Percentiles rank a stretch among this genome's conserved stretches.
Conservation (phyloP, 106 monocot species). For the Hemerocallis citrina region DNA sequence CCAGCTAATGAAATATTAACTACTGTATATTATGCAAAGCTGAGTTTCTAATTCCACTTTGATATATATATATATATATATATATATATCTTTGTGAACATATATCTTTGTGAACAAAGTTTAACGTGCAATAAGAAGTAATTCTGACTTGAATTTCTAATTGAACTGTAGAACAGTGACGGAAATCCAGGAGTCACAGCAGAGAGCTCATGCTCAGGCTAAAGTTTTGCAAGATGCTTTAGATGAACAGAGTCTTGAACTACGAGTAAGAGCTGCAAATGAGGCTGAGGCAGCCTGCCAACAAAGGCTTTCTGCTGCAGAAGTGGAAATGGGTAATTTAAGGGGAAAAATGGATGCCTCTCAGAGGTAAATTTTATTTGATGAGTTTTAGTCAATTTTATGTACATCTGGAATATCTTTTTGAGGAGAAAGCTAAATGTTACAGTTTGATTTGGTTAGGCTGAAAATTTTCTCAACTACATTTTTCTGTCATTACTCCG, state of each 20-base stretch:
- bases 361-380: constrained; percentile 46
- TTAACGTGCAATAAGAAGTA: background rate
- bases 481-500: too few species aligned
- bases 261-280: constrained; percentile 94
- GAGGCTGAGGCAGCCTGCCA: constrained; percentile 92
- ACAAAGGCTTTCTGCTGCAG: constrained; percentile 66
- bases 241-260: constrained; percentile 81
- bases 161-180: constrained; percentile 42
- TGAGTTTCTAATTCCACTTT: too few species aligned
- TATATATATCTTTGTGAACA: too few species aligned
- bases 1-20: too few species aligned
- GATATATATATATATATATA: too few species aligned
- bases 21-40: too few species aligned
- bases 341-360: constrained; percentile 66
- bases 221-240: constrained; percentile 51
- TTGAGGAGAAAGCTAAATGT: background rate
- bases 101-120: background rate
- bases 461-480: too few species aligned
- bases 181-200: constrained; percentile 88
- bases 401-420: background rate
- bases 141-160: constrained; percentile 2
- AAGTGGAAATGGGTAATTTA: constrained; percentile 70
- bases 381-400: background rate
- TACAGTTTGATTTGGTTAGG: background rate
- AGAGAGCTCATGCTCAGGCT: constrained; percentile 64